A percentile compares a stretch with the other conserved stretches of the same genome.
phyloP scores from a whole-genome alignment of 2,329 filamentous ascomycete genomes.

The Pseudogymnoascus sp. region DNA sequence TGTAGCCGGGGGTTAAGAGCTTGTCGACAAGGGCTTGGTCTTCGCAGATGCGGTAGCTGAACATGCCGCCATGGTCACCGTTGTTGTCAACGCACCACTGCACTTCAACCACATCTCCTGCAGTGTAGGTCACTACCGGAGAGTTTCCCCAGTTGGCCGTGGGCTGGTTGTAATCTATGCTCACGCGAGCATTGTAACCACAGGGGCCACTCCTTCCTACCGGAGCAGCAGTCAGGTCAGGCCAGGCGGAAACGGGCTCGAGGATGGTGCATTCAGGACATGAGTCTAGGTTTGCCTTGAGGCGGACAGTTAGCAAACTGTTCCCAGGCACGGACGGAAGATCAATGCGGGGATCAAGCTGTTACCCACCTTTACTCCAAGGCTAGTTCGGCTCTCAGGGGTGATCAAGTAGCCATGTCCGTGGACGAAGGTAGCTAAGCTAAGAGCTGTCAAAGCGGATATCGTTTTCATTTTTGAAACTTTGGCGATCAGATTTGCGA shows the following conservation, averaged over 20 bases:
- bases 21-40: conserved; percentile 44
- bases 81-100: conserved; percentile 51
- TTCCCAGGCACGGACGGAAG: not conserved
- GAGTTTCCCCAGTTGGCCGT: conserved; percentile 31
- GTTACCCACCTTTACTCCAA: conserved; percentile 35
- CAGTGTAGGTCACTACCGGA: conserved; percentile 37
- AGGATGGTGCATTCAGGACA: conserved; percentile 49
- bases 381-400: conserved; percentile 38
- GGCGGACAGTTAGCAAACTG: not conserved
- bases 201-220: conserved; percentile 44
- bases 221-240: conserved; percentile 38
- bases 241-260: conserved; percentile 45
- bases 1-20: conserved; percentile 39
- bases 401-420: conserved; percentile 41
- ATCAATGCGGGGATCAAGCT: not conserved
- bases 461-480: not conserved
- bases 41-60: conserved; percentile 46
- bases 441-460: not conserved
- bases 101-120: conserved; percentile 41
- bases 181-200: conserved; percentile 46
- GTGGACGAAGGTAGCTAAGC: conserved; percentile 16
- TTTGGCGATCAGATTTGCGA: not conserved
- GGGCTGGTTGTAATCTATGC: conserved; percentile 34
- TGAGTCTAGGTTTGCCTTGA: conserved; percentile 39
- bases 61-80: conserved; percentile 51